Evolutionary conservation across 192 early-diverging fungal genomes (phyloP), one percentile per base, ranked within the genome.

Genomic region (Diversispora eburnea): DNA sequence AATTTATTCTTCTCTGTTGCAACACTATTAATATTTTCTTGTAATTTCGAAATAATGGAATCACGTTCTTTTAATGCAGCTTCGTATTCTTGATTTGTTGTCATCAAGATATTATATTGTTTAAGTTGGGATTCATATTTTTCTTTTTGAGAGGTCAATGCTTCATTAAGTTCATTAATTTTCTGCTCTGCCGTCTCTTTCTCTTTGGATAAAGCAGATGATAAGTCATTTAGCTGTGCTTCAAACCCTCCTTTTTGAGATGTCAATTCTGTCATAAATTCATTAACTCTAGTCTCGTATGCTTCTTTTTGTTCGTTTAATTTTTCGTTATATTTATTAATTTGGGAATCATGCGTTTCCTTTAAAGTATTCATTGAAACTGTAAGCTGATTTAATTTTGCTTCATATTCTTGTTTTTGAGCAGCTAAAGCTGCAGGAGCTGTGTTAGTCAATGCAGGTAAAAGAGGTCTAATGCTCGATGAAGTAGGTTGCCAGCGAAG

Each of bases 321-420:
- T 9, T 43, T 70, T n/a, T 4, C 17, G 19, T 51, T 19, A 43
- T 43, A 57, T 55, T 57, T 54, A 42, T 17, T 25, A 9, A 70
- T 10, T 70, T 55, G 52, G 5, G 2, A n/a, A 13, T 70, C 68
- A 57, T 70, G 49, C 4, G 39, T 54, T 9, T 70, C 68, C n/a
- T 57, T 54, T 42, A 55, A 57, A 57, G 54, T 10, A 55, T 15
- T 19, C 68, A 70, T 70, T 8, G 39, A 42, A 45, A 3, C 39
- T 4, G 6, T 45, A 63, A 73, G 39, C 64, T 73, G 58, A 48
- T 22, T 17, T 4, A 64, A 0, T 64, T 73, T 73, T 43, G 60
- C 60, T 64, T 73, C 72, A 65, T 73, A 73, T 64, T 73, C 72
- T 55, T 49, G 13, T 62, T 73, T 73, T 64, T 73, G 72, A 55